Evolutionary conservation across 768 basidiomycete species (phyloP).

Genomic region (Gyrodon lividus): DNA sequence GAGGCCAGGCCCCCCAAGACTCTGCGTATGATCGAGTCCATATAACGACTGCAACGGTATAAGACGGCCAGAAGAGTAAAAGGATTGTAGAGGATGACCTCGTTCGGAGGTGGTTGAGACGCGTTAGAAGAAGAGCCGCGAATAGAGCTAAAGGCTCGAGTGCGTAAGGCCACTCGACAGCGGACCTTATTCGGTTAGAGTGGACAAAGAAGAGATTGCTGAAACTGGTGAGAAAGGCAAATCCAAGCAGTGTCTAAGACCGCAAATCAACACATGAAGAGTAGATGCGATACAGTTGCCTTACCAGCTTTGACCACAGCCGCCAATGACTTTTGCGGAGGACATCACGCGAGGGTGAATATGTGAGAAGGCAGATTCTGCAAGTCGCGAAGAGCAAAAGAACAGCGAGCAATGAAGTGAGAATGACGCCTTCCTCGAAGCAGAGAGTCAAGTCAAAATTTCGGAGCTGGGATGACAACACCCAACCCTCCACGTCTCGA

Average conservation of each 20-base stretch:
- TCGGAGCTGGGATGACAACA: slow-evolving; percentile 52
- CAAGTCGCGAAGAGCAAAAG: slow-evolving; percentile 44
- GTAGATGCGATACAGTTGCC: slow-evolving; percentile 24
- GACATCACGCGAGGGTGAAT: slow-evolving; percentile 29
- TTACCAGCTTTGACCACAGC: slow-evolving; percentile 64
- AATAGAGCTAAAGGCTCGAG: slow-evolving; percentile 59
- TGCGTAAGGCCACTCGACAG: slow-evolving; percentile 50
- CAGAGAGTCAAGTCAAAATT: slow-evolving; percentile 79
- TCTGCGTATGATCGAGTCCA: slow-evolving; percentile 60
- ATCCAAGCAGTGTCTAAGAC: slow-evolving; percentile 44
- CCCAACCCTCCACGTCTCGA: slow-evolving; percentile 65
- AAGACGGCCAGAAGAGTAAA: slow-evolving; percentile 82
- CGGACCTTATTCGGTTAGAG: slow-evolving; percentile 31
- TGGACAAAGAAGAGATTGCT: slow-evolving; percentile 41
- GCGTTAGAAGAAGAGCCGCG: slow-evolving; percentile 50
- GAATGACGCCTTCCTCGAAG: slow-evolving; percentile 71
- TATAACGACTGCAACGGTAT: slow-evolving; percentile 46
- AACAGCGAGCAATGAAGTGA: slow-evolving; percentile 50
- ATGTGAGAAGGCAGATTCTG: slow-evolving; percentile 34
- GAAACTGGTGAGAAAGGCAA: slow-evolving; percentile 49
- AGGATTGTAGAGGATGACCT: slow-evolving; percentile 69
- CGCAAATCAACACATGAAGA: not conserved
- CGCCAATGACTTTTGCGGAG: slow-evolving; percentile 50
- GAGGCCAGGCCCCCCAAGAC: slow-evolving; percentile 30
- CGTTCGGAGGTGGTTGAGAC: slow-evolving; percentile 68